phyloP scores from a whole-genome alignment of 202 grass and related monocot genomes.

The Alloteropsis angusta region DNA sequence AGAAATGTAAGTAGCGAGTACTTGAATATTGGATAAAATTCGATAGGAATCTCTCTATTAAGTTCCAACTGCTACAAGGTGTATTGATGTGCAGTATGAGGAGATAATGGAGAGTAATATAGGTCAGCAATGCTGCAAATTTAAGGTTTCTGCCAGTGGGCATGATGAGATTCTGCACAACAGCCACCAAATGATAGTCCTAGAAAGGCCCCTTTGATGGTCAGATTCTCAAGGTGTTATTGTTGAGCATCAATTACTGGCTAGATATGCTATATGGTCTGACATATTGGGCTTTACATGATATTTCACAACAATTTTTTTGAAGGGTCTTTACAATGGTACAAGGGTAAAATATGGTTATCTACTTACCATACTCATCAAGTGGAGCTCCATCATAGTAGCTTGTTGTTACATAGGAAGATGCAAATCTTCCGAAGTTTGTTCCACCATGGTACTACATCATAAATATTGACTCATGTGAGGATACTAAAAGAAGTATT shows the following conservation, averaged over 20 bases:
- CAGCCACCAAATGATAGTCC: not conserved
- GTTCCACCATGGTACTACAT: conserved; percentile 92
- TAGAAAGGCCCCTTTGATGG: not conserved
- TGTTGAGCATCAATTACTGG: not conserved
- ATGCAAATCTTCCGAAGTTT: conserved; percentile 75
- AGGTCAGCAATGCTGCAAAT: not conserved
- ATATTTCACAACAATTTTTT: too few species aligned
- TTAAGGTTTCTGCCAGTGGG: not conserved
- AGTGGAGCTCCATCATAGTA: conserved; percentile 89
- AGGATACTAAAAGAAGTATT: not conserved
- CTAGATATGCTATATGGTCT: conserved; percentile 2
- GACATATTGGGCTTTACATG: not conserved
- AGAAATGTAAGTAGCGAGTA: not conserved
- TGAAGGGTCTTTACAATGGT: too few species aligned
- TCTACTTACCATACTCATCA: conserved; percentile 80
- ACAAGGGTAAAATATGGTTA: conserved; percentile 23
- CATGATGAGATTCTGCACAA: not conserved
- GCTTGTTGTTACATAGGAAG: conserved; percentile 69
- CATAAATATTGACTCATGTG: conserved; percentile 17
- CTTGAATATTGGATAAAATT: not conserved
- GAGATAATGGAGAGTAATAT: not conserved
- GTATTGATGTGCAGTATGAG: not conserved
- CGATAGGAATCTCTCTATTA: not conserved
- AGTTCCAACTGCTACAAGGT: not conserved
- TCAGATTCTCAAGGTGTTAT: not conserved